Base-by-base conservation (phyloP, 164 flowering plant genomes). In the Nymphaea colorata region DNA sequence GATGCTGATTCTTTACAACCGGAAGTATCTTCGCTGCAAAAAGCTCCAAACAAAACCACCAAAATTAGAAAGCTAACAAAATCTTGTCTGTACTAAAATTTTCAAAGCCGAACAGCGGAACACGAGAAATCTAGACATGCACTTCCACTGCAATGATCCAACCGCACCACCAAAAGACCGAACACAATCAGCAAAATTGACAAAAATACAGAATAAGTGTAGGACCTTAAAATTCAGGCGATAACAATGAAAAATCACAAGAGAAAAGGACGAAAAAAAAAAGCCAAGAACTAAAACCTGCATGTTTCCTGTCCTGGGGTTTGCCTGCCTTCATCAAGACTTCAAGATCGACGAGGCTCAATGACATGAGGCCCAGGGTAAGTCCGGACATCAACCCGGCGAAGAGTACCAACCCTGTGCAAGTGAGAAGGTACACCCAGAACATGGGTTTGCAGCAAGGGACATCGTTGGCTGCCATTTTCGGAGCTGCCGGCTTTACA, bases 381-480 rank as follows among this genome's bases (percentile, higher is more conserved):
- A 86, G 81, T 0, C 91, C 91, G 4, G 91, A 84, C 85, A 80
- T 84, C 61, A 86, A 72, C 2, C 88, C 88, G 6, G 91, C 88
- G 64, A 86, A 83, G 18, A 61, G 4, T 41, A 86, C 91, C 5
- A 86, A 75, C 25, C 64, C 71, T 4, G 69, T 72, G 65, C 76
- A 74, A 59, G 75, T 74, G 41, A 79, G 4, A 10, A 86, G 64
- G 41, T 82, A 80, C 11, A 82, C 65, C 82, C 82, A 86, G 74
- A 86, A 86, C 83, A 71, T 75, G 55, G 86, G 70, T 44, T 77
- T 71, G 75, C 90, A 84, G 73, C 90, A 86, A 4, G 81, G 85
- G 43, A 67, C 83, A 64, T 79, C 84, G 55, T 73, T 72, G 3
- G 79, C 82, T 6, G 79, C 84, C 86, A 83, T 83, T n/a, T 61